Conservation (phyloP, 2,329 filamentous ascomycete genomes). For the Daldinia eschscholtzii region DNA sequence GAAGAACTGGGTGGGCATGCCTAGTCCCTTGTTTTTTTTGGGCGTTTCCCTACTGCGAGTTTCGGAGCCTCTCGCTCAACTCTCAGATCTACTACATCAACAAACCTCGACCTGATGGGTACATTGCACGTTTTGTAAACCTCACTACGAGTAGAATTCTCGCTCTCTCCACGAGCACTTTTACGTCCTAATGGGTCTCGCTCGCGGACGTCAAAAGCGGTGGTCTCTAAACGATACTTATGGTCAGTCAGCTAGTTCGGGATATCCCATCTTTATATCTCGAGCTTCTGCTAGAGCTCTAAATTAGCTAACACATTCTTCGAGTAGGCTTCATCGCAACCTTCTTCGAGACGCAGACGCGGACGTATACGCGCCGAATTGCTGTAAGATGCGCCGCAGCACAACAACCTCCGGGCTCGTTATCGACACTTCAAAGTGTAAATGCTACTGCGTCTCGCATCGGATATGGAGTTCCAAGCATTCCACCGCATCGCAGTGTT, state of each 20-base stretch:
- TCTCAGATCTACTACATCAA: neutral
- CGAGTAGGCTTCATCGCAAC: slow-evolving; percentile 51
- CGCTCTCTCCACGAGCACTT: neutral
- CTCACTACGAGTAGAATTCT: slow-evolving; percentile 12
- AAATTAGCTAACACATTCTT: slow-evolving; percentile 23
- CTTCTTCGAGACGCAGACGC: slow-evolving; percentile 48
- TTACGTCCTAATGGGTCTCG: slow-evolving; percentile 45
- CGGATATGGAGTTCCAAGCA: slow-evolving; percentile 23
- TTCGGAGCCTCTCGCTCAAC: neutral
- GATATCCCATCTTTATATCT: slow-evolving; percentile 13
- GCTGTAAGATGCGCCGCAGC: slow-evolving; percentile 16
- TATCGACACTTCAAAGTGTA: slow-evolving; percentile 32
- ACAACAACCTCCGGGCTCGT: slow-evolving; percentile 20
- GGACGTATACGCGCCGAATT: slow-evolving; percentile 26
- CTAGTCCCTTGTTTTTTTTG: neutral
- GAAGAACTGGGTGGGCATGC: neutral
- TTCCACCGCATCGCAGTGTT: slow-evolving; percentile 4
- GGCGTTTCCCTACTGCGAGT: neutral
- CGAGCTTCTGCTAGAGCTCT: slow-evolving; percentile 14
- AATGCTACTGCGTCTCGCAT: slow-evolving; percentile 15
- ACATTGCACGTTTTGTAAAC: slow-evolving; percentile 12
- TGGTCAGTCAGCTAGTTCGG: slow-evolving; percentile 44
- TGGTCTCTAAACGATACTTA: slow-evolving; percentile 54
- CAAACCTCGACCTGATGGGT: slow-evolving; percentile 25
- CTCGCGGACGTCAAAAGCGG: slow-evolving; percentile 45